Evolutionary conservation across 306 rosid species (phyloP).

Genomic region (Betula pendula): DNA sequence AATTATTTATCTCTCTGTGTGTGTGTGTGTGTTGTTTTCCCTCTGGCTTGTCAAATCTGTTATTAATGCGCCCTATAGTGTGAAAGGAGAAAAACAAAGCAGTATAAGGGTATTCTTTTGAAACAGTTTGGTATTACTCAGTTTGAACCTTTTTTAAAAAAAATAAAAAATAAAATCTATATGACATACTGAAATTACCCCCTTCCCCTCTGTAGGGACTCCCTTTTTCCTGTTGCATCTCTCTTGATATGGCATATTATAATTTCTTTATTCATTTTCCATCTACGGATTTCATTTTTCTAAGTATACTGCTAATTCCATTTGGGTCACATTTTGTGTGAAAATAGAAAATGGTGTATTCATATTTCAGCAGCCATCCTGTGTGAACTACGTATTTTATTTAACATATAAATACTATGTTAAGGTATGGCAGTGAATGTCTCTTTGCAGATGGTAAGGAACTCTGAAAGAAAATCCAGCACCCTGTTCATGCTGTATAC

Average conservation of each 20-base stretch:
- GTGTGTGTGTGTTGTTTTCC: no score
- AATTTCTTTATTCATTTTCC: background rate
- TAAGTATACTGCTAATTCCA: background rate
- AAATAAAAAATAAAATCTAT: no score
- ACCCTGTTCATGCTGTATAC: background rate
- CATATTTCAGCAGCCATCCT: background rate
- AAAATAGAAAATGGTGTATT: background rate
- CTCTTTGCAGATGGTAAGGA: background rate
- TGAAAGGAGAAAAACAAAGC: background rate
- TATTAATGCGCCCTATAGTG: background rate
- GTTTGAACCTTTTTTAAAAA: no score
- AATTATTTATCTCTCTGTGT: no score
- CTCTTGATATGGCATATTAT: background rate
- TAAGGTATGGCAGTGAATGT: background rate
- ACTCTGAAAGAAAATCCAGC: background rate
- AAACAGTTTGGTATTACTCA: no score
- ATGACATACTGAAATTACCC: no score
- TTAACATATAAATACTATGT: background rate
- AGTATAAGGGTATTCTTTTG: no score
- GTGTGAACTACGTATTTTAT: background rate
- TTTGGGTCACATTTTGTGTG: background rate
- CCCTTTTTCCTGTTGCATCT: background rate
- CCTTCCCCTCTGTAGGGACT: no score
- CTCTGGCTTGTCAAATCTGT: background rate
- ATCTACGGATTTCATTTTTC: background rate